Base-by-base conservation (phyloP, 148 eudicot species). In the Amaranthus palmeri region DNA sequence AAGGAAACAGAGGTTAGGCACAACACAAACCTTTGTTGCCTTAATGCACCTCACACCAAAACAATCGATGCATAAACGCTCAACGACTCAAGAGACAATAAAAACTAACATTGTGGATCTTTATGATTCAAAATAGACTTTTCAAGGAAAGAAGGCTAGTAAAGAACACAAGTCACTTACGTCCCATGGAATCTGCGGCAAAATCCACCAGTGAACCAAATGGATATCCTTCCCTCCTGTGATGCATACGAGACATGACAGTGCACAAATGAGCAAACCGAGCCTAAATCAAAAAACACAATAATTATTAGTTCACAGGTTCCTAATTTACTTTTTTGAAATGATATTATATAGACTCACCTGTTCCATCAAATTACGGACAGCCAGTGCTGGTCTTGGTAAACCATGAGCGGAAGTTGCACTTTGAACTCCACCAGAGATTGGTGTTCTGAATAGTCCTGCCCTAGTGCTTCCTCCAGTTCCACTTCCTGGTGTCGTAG, bases 391-490 rank as follows among this genome's bases (percentile, higher is more conserved):
- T 41, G 99, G 99, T 68, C 83, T 83, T 7, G 99, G 99, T 78
- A 96, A 82, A 62, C 93, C 99, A 74, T 96, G 99, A 53, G 90
- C 95, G 17, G 99, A 92, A 15, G 99, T 96, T 15, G 99, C 99
- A 87, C 99, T 96, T 77, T 96, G 99, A 56, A 96, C 99, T 61
- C 99, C 99, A 10, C 99, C 99, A 18, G 99, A 96, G 77, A 96
- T 92, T 10, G 99, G 99, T 45, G 99, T 92, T 76, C 99, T 85
- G 77, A 96, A 96, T 52, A 96, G 85, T 54, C 99, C 99, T 80
- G 99, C 88, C 74, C 96, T 86, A 63, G 82, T 83, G 71, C 36
- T 25, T 25, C 85, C 81, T 65, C 88, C 85, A 54, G 42, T 50
- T 51, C 78, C 74, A 71, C 73, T 78, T 54, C 78, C 83, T 47